Conservation (phyloP, 2,329 filamentous ascomycete genomes). For the Phyllosticta paracitricarpa region DNA sequence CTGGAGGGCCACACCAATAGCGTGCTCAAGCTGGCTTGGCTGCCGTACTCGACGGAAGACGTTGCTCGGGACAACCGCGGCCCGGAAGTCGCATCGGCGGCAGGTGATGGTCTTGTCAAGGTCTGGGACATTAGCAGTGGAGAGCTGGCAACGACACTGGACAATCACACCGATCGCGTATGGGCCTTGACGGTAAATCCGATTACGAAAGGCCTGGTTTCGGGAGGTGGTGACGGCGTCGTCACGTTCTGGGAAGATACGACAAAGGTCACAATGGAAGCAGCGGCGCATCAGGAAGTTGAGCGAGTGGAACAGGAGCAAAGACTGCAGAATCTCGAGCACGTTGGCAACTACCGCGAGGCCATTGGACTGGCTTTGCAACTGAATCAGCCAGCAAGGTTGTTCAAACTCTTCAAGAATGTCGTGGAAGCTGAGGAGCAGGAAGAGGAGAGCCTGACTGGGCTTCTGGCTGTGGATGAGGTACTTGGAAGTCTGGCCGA, state of each 20-base stretch:
- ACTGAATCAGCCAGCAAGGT: constrained; percentile 83
- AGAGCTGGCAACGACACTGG: constrained; percentile 78
- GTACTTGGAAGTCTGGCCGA: constrained; percentile 71
- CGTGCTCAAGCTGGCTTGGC: constrained; percentile 86
- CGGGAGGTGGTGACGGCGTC: constrained; percentile 83
- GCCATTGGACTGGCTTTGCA: constrained; percentile 87
- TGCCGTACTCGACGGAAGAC: constrained; percentile 42
- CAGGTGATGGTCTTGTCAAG: constrained; percentile 90
- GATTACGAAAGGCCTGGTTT: constrained; percentile 62
- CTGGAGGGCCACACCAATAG: constrained; percentile 96
- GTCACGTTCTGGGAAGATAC: constrained; percentile 96
- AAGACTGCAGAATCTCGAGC: constrained; percentile 84
- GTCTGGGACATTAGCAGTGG: constrained; percentile 85
- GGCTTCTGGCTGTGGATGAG: constrained; percentile 62
- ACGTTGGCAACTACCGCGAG: constrained; percentile 77
- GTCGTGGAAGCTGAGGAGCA: constrained; percentile 57
- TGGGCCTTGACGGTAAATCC: constrained; percentile 73
- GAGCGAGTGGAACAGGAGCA: constrained; percentile 89
- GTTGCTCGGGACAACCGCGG: constrained; percentile 42
- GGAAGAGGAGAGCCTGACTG: constrained; percentile 55
- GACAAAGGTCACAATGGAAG: constrained; percentile 66
- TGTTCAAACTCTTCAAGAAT: constrained; percentile 73
- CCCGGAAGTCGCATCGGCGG: constrained; percentile 72
- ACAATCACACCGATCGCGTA: constrained; percentile 94
- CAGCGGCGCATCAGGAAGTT: constrained; percentile 62